phyloP scores from a whole-genome alignment of 2,329 filamentous ascomycete genomes.

The Colletotrichum tofieldiae region DNA sequence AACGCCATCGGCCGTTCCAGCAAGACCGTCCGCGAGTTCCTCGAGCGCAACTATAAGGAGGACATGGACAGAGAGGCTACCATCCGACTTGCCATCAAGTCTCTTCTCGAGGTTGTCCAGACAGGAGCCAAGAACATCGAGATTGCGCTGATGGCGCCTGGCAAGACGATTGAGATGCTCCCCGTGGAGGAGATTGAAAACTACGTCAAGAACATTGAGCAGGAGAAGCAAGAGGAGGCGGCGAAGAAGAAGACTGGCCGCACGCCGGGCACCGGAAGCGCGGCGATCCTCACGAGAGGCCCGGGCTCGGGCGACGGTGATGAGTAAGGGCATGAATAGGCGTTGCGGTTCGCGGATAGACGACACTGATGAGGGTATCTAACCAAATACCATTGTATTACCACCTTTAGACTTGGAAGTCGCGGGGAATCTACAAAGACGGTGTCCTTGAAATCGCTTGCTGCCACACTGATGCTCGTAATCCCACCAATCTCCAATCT shows the following conservation, averaged over 20 bases:
- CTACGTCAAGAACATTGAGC: conserved; percentile 99
- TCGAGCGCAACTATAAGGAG: conserved; percentile 99
- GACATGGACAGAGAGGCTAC: conserved; percentile 97
- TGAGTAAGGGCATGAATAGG: conserved; percentile 44
- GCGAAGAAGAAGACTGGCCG: conserved; percentile 94
- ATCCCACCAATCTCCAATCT: conserved; percentile 47
- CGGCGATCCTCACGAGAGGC: conserved; percentile 81
- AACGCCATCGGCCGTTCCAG: conserved; percentile 98
- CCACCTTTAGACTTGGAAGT: conserved; percentile 52
- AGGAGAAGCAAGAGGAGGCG: conserved; percentile 99
- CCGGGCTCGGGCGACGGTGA: conserved; percentile 56
- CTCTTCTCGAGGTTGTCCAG: conserved; percentile 96
- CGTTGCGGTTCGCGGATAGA: conserved; percentile 40
- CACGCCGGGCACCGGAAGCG: conserved; percentile 77
- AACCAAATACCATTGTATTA: conserved; percentile 55
- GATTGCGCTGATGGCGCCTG: conserved; percentile 97
- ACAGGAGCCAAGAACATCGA: conserved; percentile 99
- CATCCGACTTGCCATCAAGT: conserved; percentile 98
- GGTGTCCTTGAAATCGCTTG: conserved; percentile 40
- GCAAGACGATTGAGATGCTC: conserved; percentile 92
- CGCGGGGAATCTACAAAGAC: conserved; percentile 41
- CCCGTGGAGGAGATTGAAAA: conserved; percentile 96
- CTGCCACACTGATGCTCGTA: conserved; percentile 26
- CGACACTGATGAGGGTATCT: conserved; percentile 42
- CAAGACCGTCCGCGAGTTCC: conserved; percentile 98